A percentile compares a stretch with the other conserved stretches of the same genome.
phyloP scores from a whole-genome alignment of 2,329 filamentous ascomycete genomes.

The Pseudonectria foliicola region DNA sequence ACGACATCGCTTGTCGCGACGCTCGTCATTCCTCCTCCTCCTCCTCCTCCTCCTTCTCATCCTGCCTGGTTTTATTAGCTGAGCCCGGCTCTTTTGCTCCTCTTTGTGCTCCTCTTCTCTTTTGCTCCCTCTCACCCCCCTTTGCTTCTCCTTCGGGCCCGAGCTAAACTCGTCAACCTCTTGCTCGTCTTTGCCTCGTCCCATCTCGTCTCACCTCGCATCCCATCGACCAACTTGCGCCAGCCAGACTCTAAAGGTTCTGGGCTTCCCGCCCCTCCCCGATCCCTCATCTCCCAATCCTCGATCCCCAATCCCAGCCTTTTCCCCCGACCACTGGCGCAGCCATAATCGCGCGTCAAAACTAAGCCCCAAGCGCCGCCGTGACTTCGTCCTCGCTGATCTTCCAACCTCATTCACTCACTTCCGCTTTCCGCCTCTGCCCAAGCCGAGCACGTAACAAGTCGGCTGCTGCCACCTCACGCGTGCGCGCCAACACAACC shows the following conservation, averaged over 20 bases:
- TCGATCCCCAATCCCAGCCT: constrained; percentile 13
- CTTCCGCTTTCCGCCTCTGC: constrained; percentile 2
- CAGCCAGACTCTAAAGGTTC: constrained; percentile 5
- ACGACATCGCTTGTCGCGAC: no score
- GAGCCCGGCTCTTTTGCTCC: not conserved
- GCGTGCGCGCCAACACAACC: no score
- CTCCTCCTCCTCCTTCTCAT: no score
- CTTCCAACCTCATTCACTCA: constrained; percentile 10
- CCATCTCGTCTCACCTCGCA: constrained; percentile 6
- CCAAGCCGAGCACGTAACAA: not conserved
- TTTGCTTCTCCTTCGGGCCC: no score
- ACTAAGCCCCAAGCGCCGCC: constrained; percentile 25
- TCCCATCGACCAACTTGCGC: constrained; percentile 5
- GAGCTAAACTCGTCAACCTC: no score
- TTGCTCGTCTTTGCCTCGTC: not conserved
- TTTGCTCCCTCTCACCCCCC: not conserved
- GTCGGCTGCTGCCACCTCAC: no score
- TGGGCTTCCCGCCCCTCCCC: constrained; percentile 2
- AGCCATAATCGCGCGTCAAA: constrained; percentile 27
- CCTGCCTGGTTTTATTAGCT: no score
- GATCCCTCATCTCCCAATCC: constrained; percentile 5
- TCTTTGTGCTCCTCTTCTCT: not conserved
- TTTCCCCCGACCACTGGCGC: constrained; percentile 21
- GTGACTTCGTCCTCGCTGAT: constrained; percentile 14
- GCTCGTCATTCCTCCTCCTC: no score